Evolutionary conservation across 495 filamentous ascomycete species (phyloP).

Genomic region (Amorphotheca resinae): DNA sequence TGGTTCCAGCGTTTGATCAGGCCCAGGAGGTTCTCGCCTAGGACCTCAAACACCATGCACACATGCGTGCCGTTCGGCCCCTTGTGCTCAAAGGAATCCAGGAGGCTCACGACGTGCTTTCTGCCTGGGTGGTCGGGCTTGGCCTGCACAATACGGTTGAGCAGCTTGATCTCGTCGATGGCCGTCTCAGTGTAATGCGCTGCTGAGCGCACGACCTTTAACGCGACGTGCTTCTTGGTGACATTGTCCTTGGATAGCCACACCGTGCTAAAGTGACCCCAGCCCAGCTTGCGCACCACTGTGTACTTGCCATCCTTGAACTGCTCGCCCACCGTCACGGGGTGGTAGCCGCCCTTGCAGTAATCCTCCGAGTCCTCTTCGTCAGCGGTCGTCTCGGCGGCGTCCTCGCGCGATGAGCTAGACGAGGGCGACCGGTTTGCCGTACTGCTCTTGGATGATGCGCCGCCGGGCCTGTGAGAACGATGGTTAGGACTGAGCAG

Average conservation of each 20-base stretch:
- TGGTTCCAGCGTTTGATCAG: slow-evolving; percentile 99
- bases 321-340: slow-evolving; percentile 81
- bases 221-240: slow-evolving; percentile 84
- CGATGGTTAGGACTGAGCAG: slow-evolving; percentile 19
- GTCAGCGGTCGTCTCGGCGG: slow-evolving; percentile 85
- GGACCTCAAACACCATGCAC: slow-evolving; percentile 98
- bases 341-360: slow-evolving; percentile 97
- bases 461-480: slow-evolving; percentile 22
- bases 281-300: slow-evolving; percentile 90
- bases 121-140: slow-evolving; percentile 88
- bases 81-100: slow-evolving; percentile 96
- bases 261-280: slow-evolving; percentile 98
- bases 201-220: slow-evolving; percentile 94
- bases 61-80: slow-evolving; percentile 93
- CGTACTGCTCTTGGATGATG: slow-evolving; percentile 6
- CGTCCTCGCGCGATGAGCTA: slow-evolving; percentile 64
- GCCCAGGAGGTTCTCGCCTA: slow-evolving; percentile 90
- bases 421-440: slow-evolving; percentile 63
- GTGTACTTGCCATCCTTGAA: slow-evolving; percentile 98
- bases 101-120: slow-evolving; percentile 84
- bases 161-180: slow-evolving; percentile 95
- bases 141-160: slow-evolving; percentile 91
- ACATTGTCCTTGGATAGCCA: slow-evolving; percentile 92
- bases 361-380: slow-evolving; percentile 99
- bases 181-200: slow-evolving; percentile 98